These are phyloP conservation scores for Galium porrigens DNA, from an alignment of 305 asterid genomes.

Conservation along the genomic window DNA sequence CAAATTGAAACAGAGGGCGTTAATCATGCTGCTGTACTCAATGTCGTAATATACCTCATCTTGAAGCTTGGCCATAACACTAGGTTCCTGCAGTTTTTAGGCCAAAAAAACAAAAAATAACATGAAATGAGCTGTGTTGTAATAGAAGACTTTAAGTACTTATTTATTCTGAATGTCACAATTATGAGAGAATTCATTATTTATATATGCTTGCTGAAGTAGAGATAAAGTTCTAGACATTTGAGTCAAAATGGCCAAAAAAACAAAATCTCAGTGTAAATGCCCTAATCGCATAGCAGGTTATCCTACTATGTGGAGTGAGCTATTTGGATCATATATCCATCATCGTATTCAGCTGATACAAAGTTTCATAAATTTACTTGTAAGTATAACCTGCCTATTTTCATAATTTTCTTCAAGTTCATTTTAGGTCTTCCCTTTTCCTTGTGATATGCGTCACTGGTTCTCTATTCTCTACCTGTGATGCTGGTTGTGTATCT, in stretches of 20 bases:
- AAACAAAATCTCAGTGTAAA: neutral
- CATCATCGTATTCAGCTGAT: neutral
- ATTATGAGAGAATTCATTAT: neutral
- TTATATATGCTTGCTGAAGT: neutral
- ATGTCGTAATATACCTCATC: slow-evolving; percentile 48
- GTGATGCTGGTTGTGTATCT: no score
- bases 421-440: neutral
- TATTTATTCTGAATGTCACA: neutral
- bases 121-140: neutral
- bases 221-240: neutral
- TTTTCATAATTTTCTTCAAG: neutral
- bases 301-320: neutral
- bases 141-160: neutral
- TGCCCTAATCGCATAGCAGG: no score
- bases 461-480: neutral
- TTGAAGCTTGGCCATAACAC: slow-evolving; percentile 81
- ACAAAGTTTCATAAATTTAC: neutral
- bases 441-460: neutral
- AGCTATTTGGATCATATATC: neutral
- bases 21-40: neutral
- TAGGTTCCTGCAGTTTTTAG: slow-evolving; percentile 53
- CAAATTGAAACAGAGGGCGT: neutral
- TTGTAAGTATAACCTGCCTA: neutral
- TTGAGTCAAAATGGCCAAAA: neutral
- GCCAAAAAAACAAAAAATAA: neutral